Conservation (phyloP, 2,329 filamentous ascomycete genomes). For the Aspergillus chevalieri region DNA sequence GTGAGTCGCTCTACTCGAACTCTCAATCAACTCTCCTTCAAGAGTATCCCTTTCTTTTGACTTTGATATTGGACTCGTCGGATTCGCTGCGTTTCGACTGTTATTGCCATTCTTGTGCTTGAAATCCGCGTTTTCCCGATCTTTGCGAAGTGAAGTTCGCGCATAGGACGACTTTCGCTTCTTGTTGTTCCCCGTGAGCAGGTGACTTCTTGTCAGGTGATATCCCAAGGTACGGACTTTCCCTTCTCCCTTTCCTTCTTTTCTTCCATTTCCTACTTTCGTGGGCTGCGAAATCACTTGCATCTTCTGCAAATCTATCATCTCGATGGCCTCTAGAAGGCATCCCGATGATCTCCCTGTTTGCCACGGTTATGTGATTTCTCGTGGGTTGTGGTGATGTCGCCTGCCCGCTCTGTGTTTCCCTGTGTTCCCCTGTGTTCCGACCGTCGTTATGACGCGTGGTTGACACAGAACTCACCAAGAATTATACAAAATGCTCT, state of each 20-base stretch:
- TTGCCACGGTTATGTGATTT: neutral
- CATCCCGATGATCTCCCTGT: too few species aligned
- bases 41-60: neutral
- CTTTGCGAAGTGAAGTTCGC: neutral
- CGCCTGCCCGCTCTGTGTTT: neutral
- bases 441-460: neutral
- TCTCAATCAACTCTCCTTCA: neutral
- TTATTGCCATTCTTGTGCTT: neutral
- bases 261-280: neutral
- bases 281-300: too few species aligned
- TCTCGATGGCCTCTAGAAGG: neutral
- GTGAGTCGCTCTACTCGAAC: slow-evolving; percentile 1
- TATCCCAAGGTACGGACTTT: neutral
- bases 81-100: neutral
- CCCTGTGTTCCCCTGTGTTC: neutral
- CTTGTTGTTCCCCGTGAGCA: neutral
- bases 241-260: neutral
- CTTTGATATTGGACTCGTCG: neutral
- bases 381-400: neutral
- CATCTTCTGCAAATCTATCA: neutral
- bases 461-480: neutral
- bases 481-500: too few species aligned
- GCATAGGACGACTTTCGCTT: neutral
- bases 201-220: neutral
- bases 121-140: neutral